Percentiles rank a stretch among this genome's conserved stretches.
phyloP scores from a whole-genome alignment of 148 eudicot genomes.

The Arctostaphylos glauca region DNA sequence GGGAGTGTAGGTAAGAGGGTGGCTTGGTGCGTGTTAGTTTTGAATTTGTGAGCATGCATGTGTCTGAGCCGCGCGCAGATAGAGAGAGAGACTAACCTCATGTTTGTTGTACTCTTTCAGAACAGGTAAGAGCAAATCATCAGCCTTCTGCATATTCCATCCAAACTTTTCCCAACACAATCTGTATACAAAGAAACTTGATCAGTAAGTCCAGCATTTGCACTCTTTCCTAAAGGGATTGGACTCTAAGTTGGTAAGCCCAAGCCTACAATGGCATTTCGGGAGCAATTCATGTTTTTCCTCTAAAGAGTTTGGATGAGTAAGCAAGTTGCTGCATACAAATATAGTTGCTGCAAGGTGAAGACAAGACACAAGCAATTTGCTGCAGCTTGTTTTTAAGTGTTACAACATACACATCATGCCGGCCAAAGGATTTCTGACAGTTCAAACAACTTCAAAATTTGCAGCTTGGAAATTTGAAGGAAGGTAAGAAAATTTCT shows the following conservation, averaged over 20 bases:
- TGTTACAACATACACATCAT: neutral
- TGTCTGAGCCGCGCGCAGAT: neutral
- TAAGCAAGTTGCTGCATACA: neutral
- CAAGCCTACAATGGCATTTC: neutral
- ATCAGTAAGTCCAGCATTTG: neutral
- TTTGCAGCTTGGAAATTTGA: neutral
- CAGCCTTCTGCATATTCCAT: constrained; percentile 80
- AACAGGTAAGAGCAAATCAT: constrained; percentile 86
- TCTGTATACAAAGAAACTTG: constrained; percentile 38
- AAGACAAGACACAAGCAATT: neutral
- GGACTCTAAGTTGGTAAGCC: constrained; percentile 8
- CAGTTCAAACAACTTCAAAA: neutral
- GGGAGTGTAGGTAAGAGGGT: neutral
- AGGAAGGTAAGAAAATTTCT: neutral
- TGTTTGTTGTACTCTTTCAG: constrained; percentile 88
- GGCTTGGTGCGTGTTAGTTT: neutral
- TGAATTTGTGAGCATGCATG: neutral
- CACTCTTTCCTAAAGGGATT: neutral
- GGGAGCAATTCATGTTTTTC: neutral
- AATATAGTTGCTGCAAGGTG: neutral
- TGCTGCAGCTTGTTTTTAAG: neutral
- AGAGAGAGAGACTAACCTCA: constrained; percentile 52
- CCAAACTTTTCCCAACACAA: constrained; percentile 91
- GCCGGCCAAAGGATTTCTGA: neutral
- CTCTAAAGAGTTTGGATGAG: neutral